A percentile compares a stretch with the other conserved stretches of the same genome.
Evolutionary conservation across 352 stramenopile species (phyloP).

Genomic region (Pythium volutum): DNA sequence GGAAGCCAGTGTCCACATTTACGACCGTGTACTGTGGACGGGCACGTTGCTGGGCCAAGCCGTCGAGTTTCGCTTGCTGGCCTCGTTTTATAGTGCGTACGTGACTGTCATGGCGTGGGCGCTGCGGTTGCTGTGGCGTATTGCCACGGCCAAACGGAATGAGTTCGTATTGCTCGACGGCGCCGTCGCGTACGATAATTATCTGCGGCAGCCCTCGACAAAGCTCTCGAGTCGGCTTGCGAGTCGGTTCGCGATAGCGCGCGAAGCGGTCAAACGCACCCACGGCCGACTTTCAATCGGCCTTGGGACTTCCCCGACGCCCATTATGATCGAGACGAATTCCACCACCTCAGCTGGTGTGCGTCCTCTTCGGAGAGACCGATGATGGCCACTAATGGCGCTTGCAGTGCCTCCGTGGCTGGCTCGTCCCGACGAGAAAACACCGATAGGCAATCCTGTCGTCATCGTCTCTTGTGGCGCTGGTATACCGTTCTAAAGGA

Average conservation of each 20-base stretch:
- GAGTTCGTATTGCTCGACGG: constrained; percentile 21
- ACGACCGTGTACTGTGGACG: constrained; percentile 20
- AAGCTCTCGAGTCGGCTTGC: background rate
- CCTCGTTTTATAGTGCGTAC: constrained; percentile 21
- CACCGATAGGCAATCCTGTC: no score
- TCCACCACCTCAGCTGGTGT: background rate
- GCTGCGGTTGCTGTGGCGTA: constrained; percentile 12
- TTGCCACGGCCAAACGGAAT: background rate
- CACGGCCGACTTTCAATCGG: background rate
- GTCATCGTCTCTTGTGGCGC: no score
- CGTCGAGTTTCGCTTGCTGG: constrained; percentile 20
- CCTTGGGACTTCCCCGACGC: background rate
- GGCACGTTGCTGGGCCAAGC: background rate
- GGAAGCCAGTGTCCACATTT: background rate
- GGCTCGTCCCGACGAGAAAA: background rate
- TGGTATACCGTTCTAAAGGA: no score
- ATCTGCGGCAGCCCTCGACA: constrained; percentile 4
- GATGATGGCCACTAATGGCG: background rate
- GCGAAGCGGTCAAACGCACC: background rate
- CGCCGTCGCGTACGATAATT: constrained; percentile 21
- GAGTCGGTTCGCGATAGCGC: background rate
- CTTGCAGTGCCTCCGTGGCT: background rate
- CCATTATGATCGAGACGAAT: background rate
- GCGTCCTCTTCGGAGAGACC: background rate
- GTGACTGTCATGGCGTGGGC: constrained; percentile 13